phyloP scores from a whole-genome alignment of 129 eudicot genomes.

The Chrysanthemum lavandulifolium region DNA sequence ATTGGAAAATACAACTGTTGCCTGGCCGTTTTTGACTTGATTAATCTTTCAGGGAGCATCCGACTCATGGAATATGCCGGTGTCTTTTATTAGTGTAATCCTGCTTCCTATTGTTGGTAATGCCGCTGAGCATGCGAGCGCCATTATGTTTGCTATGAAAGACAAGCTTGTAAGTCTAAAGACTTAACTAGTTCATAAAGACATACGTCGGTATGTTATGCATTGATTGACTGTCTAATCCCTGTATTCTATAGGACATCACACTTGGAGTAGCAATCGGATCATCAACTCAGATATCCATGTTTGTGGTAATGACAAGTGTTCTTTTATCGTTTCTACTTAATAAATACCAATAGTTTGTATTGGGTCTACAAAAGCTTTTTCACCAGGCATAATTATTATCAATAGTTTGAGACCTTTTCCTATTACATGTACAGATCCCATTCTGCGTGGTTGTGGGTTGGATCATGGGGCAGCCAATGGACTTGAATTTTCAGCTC shows the following conservation, averaged over 20 bases:
- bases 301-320: conserved; percentile 79
- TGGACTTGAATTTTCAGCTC: conserved; percentile 93
- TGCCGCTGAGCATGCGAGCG: conserved; percentile 98
- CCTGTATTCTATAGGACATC: conserved; percentile 58
- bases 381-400: too few species aligned
- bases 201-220: neutral
- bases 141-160: conserved; percentile 96
- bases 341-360: too few species aligned
- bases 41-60: conserved; percentile 83
- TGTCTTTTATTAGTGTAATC: conserved; percentile 89
- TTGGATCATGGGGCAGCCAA: conserved; percentile 86
- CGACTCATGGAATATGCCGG: conserved; percentile 81
- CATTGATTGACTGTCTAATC: neutral
- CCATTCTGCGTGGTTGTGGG: conserved; percentile 95
- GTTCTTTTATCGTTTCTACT: neutral
- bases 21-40: neutral
- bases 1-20: too few species aligned
- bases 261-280: conserved; percentile 98
- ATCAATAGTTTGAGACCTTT: too few species aligned
- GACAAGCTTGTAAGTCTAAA: conserved; percentile 75
- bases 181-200: neutral
- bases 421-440: conserved; percentile 49
- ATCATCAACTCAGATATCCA: conserved; percentile 94
- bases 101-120: conserved; percentile 93
- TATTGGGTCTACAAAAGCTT: too few species aligned